A percentile compares a stretch with the other conserved stretches of the same genome.
phyloP scores from a whole-genome alignment of 768 basidiomycete genomes.

The Coprinopsis sp. region DNA sequence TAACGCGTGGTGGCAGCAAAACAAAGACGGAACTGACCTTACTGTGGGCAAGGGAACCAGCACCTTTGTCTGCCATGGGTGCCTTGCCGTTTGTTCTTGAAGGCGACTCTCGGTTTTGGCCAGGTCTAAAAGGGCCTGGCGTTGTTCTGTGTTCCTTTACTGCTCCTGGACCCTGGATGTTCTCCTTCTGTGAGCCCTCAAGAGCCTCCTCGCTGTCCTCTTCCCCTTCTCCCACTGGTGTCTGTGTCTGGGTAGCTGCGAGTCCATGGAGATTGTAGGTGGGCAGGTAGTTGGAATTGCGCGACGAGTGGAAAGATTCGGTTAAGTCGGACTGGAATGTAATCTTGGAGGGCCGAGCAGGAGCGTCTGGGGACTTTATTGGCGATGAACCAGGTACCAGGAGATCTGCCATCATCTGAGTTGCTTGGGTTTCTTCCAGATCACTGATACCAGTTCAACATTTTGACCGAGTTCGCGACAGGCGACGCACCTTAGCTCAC shows the following conservation, averaged over 20 bases:
- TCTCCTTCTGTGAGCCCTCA: constrained; percentile 54
- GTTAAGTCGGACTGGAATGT: constrained; percentile 26
- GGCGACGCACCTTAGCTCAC: not conserved
- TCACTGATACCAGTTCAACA: constrained; percentile 29
- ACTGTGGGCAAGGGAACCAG: constrained; percentile 7
- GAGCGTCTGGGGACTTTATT: not conserved
- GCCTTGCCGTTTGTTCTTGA: constrained; percentile 3
- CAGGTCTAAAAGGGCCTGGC: constrained; percentile 3
- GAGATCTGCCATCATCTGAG: constrained; percentile 46
- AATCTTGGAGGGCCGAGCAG: not conserved
- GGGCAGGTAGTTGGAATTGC: constrained; percentile 31
- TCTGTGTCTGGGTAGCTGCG: constrained; percentile 50
- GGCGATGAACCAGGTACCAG: constrained; percentile 18
- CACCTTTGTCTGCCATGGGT: not conserved
- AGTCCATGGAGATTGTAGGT: constrained; percentile 58
- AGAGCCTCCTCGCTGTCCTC: too few relatives aligned
- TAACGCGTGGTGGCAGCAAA: not conserved
- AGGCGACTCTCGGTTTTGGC: not conserved
- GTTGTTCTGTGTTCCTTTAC: constrained; percentile 3
- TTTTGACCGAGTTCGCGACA: not conserved
- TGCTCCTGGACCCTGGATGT: constrained; percentile 22
- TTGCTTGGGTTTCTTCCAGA: constrained; percentile 47
- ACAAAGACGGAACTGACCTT: constrained; percentile 2
- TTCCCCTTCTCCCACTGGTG: constrained; percentile 33
- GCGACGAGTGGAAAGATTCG: constrained; percentile 37